A percentile compares a stretch with the other conserved stretches of the same genome.
phyloP scores from a whole-genome alignment of 208 protist species.

The Trypanosoma brucei region DNA sequence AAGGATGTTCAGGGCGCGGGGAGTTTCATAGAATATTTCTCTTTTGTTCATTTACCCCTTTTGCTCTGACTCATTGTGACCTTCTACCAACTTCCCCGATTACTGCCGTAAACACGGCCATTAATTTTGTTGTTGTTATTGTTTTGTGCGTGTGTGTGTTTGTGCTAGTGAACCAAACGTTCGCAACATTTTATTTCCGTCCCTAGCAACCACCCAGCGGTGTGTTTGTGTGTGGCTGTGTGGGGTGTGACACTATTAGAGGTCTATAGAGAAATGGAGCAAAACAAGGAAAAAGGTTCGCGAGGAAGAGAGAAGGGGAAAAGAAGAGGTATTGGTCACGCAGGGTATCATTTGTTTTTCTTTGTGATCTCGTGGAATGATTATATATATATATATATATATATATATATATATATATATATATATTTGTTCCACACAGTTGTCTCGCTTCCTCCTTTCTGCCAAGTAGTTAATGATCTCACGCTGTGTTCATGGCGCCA shows the following conservation, averaged over 20 bases:
- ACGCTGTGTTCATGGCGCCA: not conserved
- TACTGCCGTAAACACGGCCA: not conserved
- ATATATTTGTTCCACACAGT: not conserved
- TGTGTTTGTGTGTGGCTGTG: too few species aligned
- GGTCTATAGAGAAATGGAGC: not conserved
- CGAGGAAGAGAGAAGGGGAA: not conserved
- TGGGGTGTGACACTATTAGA: not conserved
- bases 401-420: not conserved
- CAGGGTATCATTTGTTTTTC: too few species aligned
- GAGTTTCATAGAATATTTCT: not conserved
- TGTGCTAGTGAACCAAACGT: not conserved
- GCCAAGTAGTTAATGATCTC: not conserved
- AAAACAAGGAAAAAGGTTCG: slow-evolving; percentile 8
- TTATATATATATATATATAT: too few species aligned
- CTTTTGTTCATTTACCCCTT: not conserved
- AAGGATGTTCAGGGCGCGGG: not conserved
- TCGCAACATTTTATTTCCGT: not conserved
- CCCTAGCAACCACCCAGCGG: not conserved
- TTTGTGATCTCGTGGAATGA: too few species aligned
- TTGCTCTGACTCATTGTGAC: not conserved
- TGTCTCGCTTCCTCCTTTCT: not conserved
- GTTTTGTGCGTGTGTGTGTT: not conserved
- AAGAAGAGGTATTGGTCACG: too few species aligned
- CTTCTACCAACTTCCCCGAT: too few species aligned
- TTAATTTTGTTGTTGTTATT: not conserved